Conservation (phyloP, 768 basidiomycete genomes). For the Boletus pseudopeckii region DNA sequence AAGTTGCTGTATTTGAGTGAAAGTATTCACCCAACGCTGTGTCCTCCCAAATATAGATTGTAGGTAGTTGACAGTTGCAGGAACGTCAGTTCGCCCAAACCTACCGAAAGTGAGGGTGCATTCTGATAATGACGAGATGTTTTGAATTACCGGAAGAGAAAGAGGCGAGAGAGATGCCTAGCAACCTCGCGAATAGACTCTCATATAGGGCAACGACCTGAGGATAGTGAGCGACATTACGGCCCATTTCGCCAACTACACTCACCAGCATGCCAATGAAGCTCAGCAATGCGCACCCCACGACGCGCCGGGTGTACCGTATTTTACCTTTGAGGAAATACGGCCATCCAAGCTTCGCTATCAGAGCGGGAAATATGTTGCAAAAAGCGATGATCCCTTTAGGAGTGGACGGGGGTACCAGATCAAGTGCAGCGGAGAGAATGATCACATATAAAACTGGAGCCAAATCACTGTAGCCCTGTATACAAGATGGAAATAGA, state of each 20-base stretch:
- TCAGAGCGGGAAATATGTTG: constrained; percentile 86
- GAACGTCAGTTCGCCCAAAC: constrained; percentile 92
- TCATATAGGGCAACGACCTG: constrained; percentile 79
- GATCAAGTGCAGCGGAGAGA: constrained; percentile 90
- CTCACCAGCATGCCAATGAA: constrained; percentile 86
- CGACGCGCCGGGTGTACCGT: constrained; percentile 70
- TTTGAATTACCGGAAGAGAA: constrained; percentile 72
- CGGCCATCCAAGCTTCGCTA: constrained; percentile 90
- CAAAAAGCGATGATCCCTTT: constrained; percentile 95
- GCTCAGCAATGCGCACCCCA: constrained; percentile 73
- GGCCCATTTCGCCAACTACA: constrained; percentile 1
- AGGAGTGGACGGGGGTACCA: constrained; percentile 87
- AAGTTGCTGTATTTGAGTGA: background rate
- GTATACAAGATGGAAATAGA: background rate
- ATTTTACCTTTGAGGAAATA: constrained; percentile 85
- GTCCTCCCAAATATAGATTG: constrained; percentile 68
- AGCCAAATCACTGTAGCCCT: background rate
- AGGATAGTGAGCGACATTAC: background rate
- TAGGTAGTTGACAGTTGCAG: constrained; percentile 88
- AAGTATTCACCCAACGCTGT: constrained; percentile 68
- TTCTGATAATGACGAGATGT: background rate
- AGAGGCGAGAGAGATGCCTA: constrained; percentile 80
- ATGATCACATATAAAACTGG: constrained; percentile 94
- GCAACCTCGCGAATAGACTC: constrained; percentile 59
- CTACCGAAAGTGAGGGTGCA: constrained; percentile 35